Conservation (phyloP, 169 alveolate species). For the Neospora caninum region DNA sequence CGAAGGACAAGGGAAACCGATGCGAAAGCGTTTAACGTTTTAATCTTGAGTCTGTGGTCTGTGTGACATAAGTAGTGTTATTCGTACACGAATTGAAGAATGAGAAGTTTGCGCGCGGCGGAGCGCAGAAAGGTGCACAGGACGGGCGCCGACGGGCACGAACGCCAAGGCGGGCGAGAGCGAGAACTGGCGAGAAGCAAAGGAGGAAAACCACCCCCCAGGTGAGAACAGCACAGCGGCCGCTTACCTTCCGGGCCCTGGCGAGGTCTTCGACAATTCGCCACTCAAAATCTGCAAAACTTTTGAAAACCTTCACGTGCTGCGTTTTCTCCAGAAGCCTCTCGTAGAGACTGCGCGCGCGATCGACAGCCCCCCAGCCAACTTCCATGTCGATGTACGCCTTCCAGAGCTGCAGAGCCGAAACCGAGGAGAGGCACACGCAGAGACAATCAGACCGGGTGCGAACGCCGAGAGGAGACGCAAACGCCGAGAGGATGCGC, state of each 20-base stretch:
- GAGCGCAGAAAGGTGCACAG: no score
- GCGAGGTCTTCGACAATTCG: slow-evolving; percentile 69
- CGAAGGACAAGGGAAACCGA: no score
- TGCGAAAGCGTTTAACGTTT: no score
- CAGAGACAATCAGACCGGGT: background rate
- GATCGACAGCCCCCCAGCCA: slow-evolving; percentile 75
- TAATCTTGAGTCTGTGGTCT: no score
- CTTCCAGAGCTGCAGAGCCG: slow-evolving; percentile 80
- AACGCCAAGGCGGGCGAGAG: no score
- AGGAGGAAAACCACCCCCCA: background rate
- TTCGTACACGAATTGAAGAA: no score
- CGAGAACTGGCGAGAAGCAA: no score
- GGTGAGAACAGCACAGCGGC: background rate
- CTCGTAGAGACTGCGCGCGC: slow-evolving; percentile 89
- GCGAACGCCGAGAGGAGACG: no score
- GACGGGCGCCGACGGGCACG: no score
- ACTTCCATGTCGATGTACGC: slow-evolving; percentile 82
- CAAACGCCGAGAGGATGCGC: no score
- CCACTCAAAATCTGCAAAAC: slow-evolving; percentile 80
- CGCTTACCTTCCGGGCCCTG: slow-evolving; percentile 70
- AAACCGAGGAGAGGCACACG: background rate
- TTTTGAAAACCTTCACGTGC: slow-evolving; percentile 86
- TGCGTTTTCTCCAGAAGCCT: slow-evolving; percentile 91
- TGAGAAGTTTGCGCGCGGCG: no score
- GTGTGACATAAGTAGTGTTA: no score